These are phyloP conservation scores for Xylaria sp. DNA, from an alignment of 2,329 filamentous ascomycete genomes.

Conservation along the genomic window DNA sequence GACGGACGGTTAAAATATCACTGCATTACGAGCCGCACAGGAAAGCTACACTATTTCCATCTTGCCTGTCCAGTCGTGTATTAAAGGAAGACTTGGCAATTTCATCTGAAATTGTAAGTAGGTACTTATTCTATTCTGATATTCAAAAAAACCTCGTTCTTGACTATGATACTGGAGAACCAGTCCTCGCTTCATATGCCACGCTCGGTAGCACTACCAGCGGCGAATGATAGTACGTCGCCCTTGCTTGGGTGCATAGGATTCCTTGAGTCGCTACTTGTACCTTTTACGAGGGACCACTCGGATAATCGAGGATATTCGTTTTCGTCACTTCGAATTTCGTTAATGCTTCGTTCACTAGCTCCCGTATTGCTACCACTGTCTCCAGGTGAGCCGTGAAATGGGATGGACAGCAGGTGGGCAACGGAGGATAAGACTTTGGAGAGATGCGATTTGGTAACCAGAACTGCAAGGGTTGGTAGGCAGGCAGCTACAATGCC, in stretches of 20 bases:
- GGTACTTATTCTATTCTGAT: no score
- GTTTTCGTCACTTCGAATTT: neutral
- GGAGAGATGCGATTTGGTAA: conserved; percentile 16
- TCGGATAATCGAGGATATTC: conserved; percentile 2
- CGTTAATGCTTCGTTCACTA: neutral
- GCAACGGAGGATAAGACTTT: conserved; percentile 7
- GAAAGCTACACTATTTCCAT: no score
- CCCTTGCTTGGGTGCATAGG: neutral
- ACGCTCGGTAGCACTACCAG: neutral
- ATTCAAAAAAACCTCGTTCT: no score
- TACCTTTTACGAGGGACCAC: neutral
- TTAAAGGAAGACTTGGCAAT: no score
- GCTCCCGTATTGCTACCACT: neutral
- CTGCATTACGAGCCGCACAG: no score
- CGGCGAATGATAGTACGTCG: neutral
- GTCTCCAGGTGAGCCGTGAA: conserved; percentile 2
- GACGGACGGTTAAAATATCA: no score
- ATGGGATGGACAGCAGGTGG: conserved; percentile 3
- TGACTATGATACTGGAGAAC: no score
- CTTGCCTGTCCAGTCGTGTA: no score
- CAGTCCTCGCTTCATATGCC: neutral
- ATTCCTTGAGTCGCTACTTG: neutral
- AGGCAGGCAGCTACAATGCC: conserved; percentile 18
- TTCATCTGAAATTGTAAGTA: no score
- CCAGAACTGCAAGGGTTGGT: conserved; percentile 20